Base-by-base conservation (phyloP, 73 alveolate genomes). In the Paramecium primaurelia region DNA sequence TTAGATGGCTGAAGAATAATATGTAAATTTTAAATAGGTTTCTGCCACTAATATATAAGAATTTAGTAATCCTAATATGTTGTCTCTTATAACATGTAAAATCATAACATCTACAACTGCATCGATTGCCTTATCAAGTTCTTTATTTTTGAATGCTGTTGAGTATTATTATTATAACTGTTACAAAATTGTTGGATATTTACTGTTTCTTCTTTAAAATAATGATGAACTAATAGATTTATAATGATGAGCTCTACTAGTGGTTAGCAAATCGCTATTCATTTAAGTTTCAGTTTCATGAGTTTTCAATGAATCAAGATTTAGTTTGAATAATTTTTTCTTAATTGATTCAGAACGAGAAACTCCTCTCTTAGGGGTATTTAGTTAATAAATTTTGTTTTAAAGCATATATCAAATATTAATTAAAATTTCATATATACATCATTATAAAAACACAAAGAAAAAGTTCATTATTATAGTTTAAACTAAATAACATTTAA, bases 321-420 rank as follows among this genome's bases (percentile, higher is more conserved):
- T 64, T 28, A 64, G 26, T 64, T 26, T 64, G 10, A 64, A 64
- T 34, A 64, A 3, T 64, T 64, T 64, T n/a, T 34, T 64, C 84
- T 64, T 64, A 8, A 64, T 64, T 14, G 84, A 64, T 28, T 64
- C 47, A 64, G 84, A 64, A 34, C 12, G 42, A 28, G 87, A 73
- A 44, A 18, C 14, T 73, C 87, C 59, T 37, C 60, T 73, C 26
- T 16, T 73, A 8, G 87, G 87, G 3, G 68, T 73, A 37, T 54
- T 54, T 54, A 44, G 87, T n/a, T 73, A 26, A 73, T 73, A 73
- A 36, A 73, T 73, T 73, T 73, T 73, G 87, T 73, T 73, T 73
- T 73, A 44, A 34, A 73, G 68, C 87, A 73, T 73, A n/a, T 54
- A 54, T 54, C 69, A 54, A 54, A 54, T 68, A 68, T 68, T 34